Conservation (phyloP, 495 filamentous ascomycete species). For the Penicillium diatomitis region DNA sequence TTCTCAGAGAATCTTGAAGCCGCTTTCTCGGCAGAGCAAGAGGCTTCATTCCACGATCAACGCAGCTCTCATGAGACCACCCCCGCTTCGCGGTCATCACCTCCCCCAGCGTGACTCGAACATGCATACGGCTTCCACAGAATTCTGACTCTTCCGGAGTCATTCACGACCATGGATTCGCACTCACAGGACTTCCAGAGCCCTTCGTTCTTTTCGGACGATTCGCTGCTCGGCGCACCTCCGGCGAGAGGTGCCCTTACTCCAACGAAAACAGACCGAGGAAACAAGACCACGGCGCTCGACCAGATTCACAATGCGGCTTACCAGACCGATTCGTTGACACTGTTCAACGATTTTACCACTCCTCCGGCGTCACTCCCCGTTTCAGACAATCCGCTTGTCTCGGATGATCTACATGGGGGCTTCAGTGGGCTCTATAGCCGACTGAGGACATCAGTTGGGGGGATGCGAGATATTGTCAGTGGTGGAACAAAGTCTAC, state of each 20-base stretch:
- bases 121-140: no score
- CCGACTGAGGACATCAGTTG: slow-evolving; percentile 69
- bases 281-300: slow-evolving; percentile 61
- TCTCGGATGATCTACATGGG: slow-evolving; percentile 66
- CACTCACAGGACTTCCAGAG: slow-evolving; percentile 29
- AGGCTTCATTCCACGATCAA: no score
- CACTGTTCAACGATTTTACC: slow-evolving; percentile 80
- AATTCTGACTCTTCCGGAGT: no score
- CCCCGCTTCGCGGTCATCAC: no score
- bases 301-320: slow-evolving; percentile 79
- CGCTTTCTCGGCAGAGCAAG: no score
- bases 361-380: slow-evolving; percentile 40
- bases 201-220: slow-evolving; percentile 35
- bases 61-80: no score
- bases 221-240: slow-evolving; percentile 35
- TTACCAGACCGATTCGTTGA: slow-evolving; percentile 68
- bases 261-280: slow-evolving; percentile 52
- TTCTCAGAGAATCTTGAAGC: no score
- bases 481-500: slow-evolving; percentile 30
- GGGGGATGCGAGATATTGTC: slow-evolving; percentile 53
- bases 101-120: no score
- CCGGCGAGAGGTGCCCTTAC: slow-evolving; percentile 58
- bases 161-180: slow-evolving; percentile 20
- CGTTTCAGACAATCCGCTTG: slow-evolving; percentile 53
- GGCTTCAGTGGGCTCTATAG: slow-evolving; percentile 80